Percentiles rank a stretch among this genome's conserved stretches.
Conservation (phyloP, 805 yeast genomes). For the Kuraishia capsulata region DNA sequence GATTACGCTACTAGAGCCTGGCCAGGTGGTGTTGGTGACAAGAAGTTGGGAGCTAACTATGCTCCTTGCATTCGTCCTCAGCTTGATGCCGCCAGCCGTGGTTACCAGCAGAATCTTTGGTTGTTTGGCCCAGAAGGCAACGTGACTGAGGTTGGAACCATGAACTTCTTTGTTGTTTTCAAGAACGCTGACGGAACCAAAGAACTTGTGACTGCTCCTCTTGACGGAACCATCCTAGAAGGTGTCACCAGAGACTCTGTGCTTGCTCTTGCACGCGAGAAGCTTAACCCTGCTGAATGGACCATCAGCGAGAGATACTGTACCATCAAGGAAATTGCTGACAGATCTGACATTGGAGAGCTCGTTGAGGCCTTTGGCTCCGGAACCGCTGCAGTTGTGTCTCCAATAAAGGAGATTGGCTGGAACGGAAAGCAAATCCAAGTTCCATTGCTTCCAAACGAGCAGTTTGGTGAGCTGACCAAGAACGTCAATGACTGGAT, state of each 20-base stretch:
- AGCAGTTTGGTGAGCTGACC: conserved; percentile 73
- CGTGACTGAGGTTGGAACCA: conserved; percentile 95
- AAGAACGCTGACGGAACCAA: conserved; percentile 70
- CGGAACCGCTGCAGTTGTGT: conserved; percentile 96
- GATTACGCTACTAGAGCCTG: conserved; percentile 96
- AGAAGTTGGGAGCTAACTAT: conserved; percentile 93
- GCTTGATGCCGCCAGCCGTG: conserved; percentile 80
- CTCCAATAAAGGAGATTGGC: conserved; percentile 85
- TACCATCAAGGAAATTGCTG: conserved; percentile 73
- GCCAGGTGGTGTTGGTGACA: conserved; percentile 99
- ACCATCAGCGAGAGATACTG: conserved; percentile 72
- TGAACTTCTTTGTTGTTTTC: conserved; percentile 90
- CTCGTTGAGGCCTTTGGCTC: conserved; percentile 93
- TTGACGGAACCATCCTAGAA: conserved; percentile 94
- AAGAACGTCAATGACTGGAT: conserved; percentile 78
- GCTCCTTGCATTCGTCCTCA: conserved; percentile 95
- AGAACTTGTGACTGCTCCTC: conserved; percentile 91
- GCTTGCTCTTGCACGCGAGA: conserved; percentile 65
- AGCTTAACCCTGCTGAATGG: conserved; percentile 74
- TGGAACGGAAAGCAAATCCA: conserved; percentile 63
- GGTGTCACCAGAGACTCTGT: conserved; percentile 95
- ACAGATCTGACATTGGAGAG: conserved; percentile 70
- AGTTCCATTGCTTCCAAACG: conserved; percentile 76
- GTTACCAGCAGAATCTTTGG: conserved; percentile 96
- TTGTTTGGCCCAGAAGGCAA: conserved; percentile 81